Conservation (phyloP, 2,329 filamentous ascomycete species). For the Epichloe sp. region DNA sequence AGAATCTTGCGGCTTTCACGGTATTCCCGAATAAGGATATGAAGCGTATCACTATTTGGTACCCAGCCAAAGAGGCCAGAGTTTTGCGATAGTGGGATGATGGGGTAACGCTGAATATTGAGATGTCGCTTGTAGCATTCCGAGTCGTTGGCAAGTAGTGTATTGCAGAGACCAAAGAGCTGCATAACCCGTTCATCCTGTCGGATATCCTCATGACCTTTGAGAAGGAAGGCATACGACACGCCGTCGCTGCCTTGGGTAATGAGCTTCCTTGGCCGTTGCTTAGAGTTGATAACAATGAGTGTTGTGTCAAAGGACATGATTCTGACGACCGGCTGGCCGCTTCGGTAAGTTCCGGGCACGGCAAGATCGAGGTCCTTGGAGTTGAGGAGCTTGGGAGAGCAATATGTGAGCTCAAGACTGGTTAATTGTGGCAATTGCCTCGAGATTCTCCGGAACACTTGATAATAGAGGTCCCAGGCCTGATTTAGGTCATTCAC, state of each 20-base stretch:
- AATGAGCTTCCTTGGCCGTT: conserved; percentile 80
- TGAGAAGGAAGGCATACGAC: conserved; percentile 79
- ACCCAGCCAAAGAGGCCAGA: conserved; percentile 95
- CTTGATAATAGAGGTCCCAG: conserved; percentile 98
- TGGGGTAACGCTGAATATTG: conserved; percentile 88
- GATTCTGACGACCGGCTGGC: conserved; percentile 67
- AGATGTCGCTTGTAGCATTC: conserved; percentile 96
- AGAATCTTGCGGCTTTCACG: conserved; percentile 94
- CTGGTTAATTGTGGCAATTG: conserved; percentile 88
- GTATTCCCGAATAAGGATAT: conserved; percentile 94
- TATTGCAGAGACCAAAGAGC: conserved; percentile 94
- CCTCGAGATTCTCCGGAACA: conserved; percentile 88
- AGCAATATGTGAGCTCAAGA: conserved; percentile 92
- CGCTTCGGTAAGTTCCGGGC: conserved; percentile 85
- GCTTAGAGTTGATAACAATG: conserved; percentile 91
- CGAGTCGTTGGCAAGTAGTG: conserved; percentile 79
- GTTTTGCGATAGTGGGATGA: conserved; percentile 93
- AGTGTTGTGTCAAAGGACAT: conserved; percentile 81
- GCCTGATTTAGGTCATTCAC: conserved; percentile 93
- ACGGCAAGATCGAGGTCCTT: conserved; percentile 83
- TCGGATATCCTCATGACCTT: conserved; percentile 98
- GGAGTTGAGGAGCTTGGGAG: conserved; percentile 77
- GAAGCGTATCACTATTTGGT: conserved; percentile 91
- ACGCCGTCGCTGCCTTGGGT: conserved; percentile 81
- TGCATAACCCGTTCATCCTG: conserved; percentile 99